Percentiles rank a stretch among this genome's conserved stretches.
Conservation (phyloP, 2,329 filamentous ascomycete genomes). For the Aaosphaeria pasadenensis region DNA sequence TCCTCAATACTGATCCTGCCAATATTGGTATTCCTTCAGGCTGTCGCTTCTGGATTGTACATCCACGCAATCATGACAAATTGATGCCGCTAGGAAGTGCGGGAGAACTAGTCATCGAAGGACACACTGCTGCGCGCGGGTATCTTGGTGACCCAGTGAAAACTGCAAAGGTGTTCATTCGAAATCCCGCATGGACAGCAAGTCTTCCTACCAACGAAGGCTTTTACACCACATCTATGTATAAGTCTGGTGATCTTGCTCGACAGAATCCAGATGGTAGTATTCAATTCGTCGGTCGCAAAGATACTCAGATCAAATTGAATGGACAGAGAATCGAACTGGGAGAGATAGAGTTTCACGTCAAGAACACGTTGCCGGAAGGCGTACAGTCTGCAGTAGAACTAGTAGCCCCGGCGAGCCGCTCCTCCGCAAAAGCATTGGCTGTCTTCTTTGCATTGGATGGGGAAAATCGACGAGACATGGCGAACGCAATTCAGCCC, state of each 20-base stretch:
- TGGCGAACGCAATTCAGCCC: conserved; percentile 10
- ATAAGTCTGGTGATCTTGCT: conserved; percentile 22
- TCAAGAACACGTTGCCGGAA: conserved; percentile 31
- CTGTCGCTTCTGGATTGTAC: conserved; percentile 38
- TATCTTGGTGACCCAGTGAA: conserved; percentile 17
- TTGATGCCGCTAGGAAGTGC: conserved; percentile 29
- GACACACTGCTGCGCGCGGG: conserved; percentile 15
- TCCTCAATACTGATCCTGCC: conserved; percentile 21
- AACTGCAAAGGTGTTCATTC: conserved; percentile 21
- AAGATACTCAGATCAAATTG: conserved; percentile 27
- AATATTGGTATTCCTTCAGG: conserved; percentile 32
- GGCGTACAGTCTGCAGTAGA: conserved; percentile 31
- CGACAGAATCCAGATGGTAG: conserved; percentile 19
- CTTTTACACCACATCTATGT: conserved; percentile 14
- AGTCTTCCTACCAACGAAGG: conserved; percentile 1
- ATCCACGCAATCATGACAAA: conserved; percentile 37
- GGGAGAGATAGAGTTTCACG: conserved; percentile 28
- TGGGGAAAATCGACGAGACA: conserved; percentile 6
- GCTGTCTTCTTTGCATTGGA: conserved; percentile 29
- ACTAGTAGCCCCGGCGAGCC: conserved; percentile 26
- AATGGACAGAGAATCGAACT: conserved; percentile 21
- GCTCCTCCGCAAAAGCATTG: conserved; percentile 25
- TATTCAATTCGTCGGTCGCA: conserved; percentile 22
- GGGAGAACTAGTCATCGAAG: conserved; percentile 29
- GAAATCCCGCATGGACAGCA: conserved; percentile 13